These are phyloP conservation scores for Halteria grandinella DNA, from an alignment of 73 alveolate species.

Conservation along the genomic window DNA sequence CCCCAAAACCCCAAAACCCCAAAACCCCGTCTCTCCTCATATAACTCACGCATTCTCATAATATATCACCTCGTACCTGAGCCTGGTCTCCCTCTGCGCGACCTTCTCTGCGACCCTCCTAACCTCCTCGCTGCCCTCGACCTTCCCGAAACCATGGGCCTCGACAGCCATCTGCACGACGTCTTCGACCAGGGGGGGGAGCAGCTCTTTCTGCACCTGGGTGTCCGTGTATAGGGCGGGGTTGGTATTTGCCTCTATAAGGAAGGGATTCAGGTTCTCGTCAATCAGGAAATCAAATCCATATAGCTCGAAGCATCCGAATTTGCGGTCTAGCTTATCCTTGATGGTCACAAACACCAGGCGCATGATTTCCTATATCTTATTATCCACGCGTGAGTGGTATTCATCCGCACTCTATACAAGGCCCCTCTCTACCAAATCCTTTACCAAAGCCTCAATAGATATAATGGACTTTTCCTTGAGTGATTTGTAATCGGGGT, in stretches of 20 bases:
- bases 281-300: conserved; percentile 87
- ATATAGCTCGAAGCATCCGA: conserved; percentile 79
- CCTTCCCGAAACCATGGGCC: conserved; percentile 2
- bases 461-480: conserved; percentile 55
- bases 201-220: conserved; percentile 25
- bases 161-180: conserved; percentile 10
- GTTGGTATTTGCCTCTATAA: conserved; percentile 82
- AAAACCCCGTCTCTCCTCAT: no score
- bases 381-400: conserved; percentile 27
- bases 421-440: conserved; percentile 15
- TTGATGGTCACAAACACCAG: conserved; percentile 49
- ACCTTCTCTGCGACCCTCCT: background rate
- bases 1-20: no score
- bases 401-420: conserved; percentile 32
- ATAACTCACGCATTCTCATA: no score
- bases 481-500: conserved; percentile 64
- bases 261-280: conserved; percentile 70
- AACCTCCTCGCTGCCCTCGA: conserved; percentile 27
- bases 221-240: conserved; percentile 81
- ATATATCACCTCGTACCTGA: no score
- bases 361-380: conserved; percentile 57
- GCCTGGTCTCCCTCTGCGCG: no score
- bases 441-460: background rate
- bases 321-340: conserved; percentile 53
- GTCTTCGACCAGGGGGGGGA: conserved; percentile 45